phyloP scores from a whole-genome alignment of 495 filamentous ascomycete genomes.

The Saxophila tyrrhenica region DNA sequence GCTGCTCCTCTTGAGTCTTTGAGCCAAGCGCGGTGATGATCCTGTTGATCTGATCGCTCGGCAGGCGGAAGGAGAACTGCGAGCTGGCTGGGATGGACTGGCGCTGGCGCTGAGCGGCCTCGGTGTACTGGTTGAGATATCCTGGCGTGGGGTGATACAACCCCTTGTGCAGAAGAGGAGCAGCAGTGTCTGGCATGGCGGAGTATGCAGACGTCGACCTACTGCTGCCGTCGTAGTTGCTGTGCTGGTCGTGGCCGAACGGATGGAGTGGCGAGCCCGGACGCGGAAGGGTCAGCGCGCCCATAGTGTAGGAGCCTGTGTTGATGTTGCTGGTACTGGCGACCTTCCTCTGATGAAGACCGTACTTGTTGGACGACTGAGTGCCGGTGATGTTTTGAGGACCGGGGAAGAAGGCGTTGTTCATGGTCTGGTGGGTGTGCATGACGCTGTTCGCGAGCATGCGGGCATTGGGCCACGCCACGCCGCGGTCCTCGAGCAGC shows the following conservation, averaged over 20 bases:
- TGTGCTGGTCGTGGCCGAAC: neutral
- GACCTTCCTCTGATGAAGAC: too few relatives aligned
- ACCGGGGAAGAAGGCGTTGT: neutral
- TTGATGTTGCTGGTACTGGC: conserved; percentile 1
- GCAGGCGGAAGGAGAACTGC: conserved; percentile 9
- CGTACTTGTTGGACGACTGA: neutral
- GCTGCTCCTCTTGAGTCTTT: neutral
- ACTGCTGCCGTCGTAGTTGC: conserved; percentile 1
- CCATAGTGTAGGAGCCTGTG: neutral
- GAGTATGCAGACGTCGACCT: conserved; percentile 3
- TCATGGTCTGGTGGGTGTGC: neutral
- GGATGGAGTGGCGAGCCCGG: neutral
- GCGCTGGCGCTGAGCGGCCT: neutral
- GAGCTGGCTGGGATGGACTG: neutral
- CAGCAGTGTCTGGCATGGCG: neutral
- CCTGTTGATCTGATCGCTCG: conserved; percentile 12
- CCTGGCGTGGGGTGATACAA: neutral
- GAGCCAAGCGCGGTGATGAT: conserved; percentile 8
- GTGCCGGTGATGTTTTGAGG: neutral
- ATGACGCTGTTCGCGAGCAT: conserved; percentile 6
- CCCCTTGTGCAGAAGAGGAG: neutral
- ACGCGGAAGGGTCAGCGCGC: neutral
- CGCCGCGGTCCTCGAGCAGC: conserved; percentile 16
- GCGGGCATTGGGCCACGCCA: conserved; percentile 19
- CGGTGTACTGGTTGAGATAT: neutral